These are phyloP conservation scores for Herpetospermum pedunculosum DNA, from an alignment of 306 rosid species.

Conservation along the genomic window DNA sequence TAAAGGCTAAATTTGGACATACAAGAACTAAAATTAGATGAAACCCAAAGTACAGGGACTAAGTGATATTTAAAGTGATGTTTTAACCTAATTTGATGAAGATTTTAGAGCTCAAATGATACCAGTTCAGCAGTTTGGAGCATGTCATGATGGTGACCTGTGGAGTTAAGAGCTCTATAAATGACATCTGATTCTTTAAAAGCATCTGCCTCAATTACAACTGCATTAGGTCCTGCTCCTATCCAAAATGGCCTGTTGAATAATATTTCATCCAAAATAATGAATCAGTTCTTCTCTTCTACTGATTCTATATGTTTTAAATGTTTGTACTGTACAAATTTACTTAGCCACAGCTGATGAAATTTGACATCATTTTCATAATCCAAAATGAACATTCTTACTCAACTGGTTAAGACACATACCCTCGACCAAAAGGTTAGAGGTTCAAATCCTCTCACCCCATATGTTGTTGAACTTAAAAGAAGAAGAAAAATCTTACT, in stretches of 20 bases:
- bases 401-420: too few species aligned
- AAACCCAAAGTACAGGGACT: too few species aligned
- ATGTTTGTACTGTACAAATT: neutral
- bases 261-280: constrained; percentile 17
- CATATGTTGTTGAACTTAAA: too few species aligned
- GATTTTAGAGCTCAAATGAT: neutral
- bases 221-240: constrained; percentile 86
- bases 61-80: too few species aligned
- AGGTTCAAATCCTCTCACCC: too few species aligned
- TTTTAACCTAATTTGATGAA: too few species aligned
- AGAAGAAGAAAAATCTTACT: too few species aligned
- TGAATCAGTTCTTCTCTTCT: neutral
- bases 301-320: neutral
- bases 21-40: too few species aligned
- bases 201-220: constrained; percentile 88
- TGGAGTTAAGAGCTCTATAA: constrained; percentile 79
- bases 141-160: constrained; percentile 85
- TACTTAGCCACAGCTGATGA: neutral
- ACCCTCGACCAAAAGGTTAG: too few species aligned
- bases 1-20: too few species aligned
- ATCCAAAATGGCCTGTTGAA: constrained; percentile 74
- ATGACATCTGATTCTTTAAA: constrained; percentile 95
- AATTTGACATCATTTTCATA: neutral
- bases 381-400: constrained; percentile 19
- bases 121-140: constrained; percentile 93